phyloP scores from a whole-genome alignment of 176 grass and related monocot species.

The Triticum aestivum region DNA sequence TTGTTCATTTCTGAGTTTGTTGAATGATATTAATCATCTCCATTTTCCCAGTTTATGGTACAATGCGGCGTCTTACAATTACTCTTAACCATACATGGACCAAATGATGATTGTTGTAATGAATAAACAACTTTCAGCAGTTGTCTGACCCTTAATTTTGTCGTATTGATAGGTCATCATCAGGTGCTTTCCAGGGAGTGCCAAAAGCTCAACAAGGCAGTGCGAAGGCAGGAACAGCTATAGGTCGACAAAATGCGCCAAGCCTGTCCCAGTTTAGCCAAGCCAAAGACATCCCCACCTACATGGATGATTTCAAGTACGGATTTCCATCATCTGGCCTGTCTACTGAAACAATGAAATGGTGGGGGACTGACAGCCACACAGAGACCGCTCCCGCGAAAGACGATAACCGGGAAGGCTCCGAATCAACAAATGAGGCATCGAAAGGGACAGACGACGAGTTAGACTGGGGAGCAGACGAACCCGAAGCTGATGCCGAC shows the following conservation, averaged over 20 bases:
- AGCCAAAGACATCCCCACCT: constrained; percentile 68
- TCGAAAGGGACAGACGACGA: constrained; percentile 49
- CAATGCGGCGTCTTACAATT: neutral
- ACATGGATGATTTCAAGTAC: constrained; percentile 90
- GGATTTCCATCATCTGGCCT: constrained; percentile 76
- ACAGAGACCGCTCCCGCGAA: constrained; percentile 31
- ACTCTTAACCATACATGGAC: neutral
- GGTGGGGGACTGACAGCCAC: constrained; percentile 61
- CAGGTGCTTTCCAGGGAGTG: constrained; percentile 34
- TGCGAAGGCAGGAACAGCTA: constrained; percentile 30
- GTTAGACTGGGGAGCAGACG: constrained; percentile 59
- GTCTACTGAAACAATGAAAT: constrained; percentile 60
- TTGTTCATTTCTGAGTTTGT: constrained; percentile 5
- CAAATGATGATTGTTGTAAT: constrained; percentile 17
- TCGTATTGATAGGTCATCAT: constrained; percentile 29
- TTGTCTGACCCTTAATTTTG: constrained; percentile 26
- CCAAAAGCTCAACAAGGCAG: constrained; percentile 42
- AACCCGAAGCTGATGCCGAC: constrained; percentile 32
- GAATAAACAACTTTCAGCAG: neutral
- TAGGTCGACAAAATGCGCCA: constrained; percentile 34
- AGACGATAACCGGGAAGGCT: constrained; percentile 30
- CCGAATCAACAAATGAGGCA: constrained; percentile 42
- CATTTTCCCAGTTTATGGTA: neutral
- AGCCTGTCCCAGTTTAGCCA: constrained; percentile 50
- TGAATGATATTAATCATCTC: neutral